A percentile compares a stretch with the other conserved stretches of the same genome.
phyloP scores from a whole-genome alignment of 805 yeast genomes.

The Candida pseudofarinosa region DNA sequence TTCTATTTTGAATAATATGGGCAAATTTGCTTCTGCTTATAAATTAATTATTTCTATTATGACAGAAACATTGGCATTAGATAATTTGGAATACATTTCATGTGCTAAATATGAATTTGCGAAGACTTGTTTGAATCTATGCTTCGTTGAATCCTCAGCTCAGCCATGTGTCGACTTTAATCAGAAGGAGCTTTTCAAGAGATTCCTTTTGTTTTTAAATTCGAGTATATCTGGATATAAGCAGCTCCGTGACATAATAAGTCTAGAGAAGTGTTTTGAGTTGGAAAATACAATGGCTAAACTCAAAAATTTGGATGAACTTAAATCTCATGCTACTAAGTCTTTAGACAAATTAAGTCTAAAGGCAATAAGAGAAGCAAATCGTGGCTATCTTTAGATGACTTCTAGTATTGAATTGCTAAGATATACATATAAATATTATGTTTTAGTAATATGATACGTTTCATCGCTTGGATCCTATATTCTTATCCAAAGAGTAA shows the following conservation, averaged over 20 bases:
- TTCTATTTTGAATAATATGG: conserved; percentile 39
- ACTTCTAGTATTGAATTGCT: too few relatives aligned
- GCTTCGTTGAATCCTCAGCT: conserved; percentile 2
- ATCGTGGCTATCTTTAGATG: conserved; percentile 1
- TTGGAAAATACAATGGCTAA: conserved; percentile 37
- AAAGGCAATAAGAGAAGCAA: conserved; percentile 27
- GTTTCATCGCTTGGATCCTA: too few relatives aligned
- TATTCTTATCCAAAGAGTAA: too few relatives aligned
- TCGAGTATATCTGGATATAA: conserved; percentile 44
- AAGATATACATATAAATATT: too few relatives aligned
- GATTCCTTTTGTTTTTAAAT: conserved; percentile 36
- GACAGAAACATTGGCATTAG: conserved; percentile 42
- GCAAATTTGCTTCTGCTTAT: conserved; percentile 41
- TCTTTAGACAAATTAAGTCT: conserved; percentile 24
- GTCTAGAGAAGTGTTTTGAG: conserved; percentile 37
- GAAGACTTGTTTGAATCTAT: conserved; percentile 14
- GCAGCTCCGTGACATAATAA: conserved; percentile 30
- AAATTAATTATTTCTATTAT: conserved; percentile 37
- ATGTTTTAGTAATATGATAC: not conserved
- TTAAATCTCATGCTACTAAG: conserved; percentile 26
- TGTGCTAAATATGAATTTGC: conserved; percentile 30
- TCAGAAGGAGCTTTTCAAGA: conserved; percentile 19
- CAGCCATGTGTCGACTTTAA: not conserved
- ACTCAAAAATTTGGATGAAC: conserved; percentile 21
- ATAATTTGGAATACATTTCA: conserved; percentile 36